Evolutionary conservation across 2,329 filamentous ascomycete species (phyloP), one percentile per base, ranked within the genome.

Genomic region (Fusarium sacchari): DNA sequence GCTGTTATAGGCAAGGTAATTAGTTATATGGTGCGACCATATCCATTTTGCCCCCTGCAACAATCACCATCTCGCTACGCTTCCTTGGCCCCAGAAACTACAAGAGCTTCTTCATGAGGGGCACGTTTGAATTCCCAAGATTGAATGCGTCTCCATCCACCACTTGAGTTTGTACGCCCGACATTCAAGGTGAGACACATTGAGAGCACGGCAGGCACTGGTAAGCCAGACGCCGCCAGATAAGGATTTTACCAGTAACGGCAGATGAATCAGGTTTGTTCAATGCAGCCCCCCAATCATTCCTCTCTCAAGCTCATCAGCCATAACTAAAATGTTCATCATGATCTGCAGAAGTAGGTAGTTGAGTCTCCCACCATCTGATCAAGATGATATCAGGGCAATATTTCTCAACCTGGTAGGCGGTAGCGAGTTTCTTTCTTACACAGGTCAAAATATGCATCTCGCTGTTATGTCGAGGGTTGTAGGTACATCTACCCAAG

Each of bases 1-100:
- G n/a, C 30, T 52, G 47, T n/a, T 34, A 52, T 52, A 24, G 47
- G 47, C 6, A 34, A 24, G 47, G 47, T 50, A 50, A 7, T n/a
- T 49, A 20, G 47, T 24, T 24, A 18, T 34, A 32, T 20, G 30
- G 47, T 24, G 22, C 47, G 22, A 50, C 47, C 17, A 32, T 18
- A 34, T 18, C 22, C 17, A 50, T 34, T 11, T 15, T 18, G 22
- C 12, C 47, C 28, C 42, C 32, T 37, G 56, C 30, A 32, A 22
- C 32, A 59, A 59, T 49, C 56, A 26, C 40, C 32, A 57, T 69
- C 60, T 59, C 56, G 59, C 44, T 65, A 43, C n/a, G 26, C 24
- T 52, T 26, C n/a, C 26, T 58, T 36, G 7, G 50, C 32, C 46
- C 34, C 39, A 61, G 46, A 44, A 44, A 46, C 30, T 50, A n/a